These are phyloP conservation scores for Candida schatavii DNA, from an alignment of 805 yeast species.

Conservation along the genomic window DNA sequence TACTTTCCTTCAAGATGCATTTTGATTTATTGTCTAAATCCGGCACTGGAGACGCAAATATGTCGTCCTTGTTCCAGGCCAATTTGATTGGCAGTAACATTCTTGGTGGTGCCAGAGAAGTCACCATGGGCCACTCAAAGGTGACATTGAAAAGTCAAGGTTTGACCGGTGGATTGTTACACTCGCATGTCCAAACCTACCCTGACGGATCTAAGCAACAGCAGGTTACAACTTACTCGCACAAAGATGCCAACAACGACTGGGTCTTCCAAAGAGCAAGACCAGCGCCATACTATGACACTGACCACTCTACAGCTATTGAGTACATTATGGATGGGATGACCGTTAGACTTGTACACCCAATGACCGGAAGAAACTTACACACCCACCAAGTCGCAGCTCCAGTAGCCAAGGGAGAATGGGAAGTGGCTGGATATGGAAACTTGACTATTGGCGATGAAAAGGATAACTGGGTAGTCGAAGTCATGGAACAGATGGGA, in stretches of 20 bases:
- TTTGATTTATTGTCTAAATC: constrained; percentile 69
- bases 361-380: constrained; percentile 59
- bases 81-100: constrained; percentile 65
- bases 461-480: constrained; percentile 77
- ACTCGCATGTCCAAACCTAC: constrained; percentile 45
- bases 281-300: constrained; percentile 30
- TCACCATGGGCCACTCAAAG: constrained; percentile 50
- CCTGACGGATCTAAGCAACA: constrained; percentile 49
- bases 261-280: constrained; percentile 50
- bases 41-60: constrained; percentile 79
- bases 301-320: constrained; percentile 26
- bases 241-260: constrained; percentile 45
- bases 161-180: constrained; percentile 44
- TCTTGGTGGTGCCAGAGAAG: constrained; percentile 63
- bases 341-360: constrained; percentile 60
- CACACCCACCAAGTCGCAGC: constrained; percentile 70
- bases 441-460: constrained; percentile 60
- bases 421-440: constrained; percentile 75
- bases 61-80: constrained; percentile 82
- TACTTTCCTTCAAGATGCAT: constrained; percentile 69
- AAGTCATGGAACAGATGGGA: constrained; percentile 59
- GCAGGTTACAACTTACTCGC: constrained; percentile 46
- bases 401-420: constrained; percentile 53
- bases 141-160: constrained; percentile 42
- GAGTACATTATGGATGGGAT: constrained; percentile 56